Conservation (phyloP, 2,329 filamentous ascomycete species). For the Aspergillus brasiliensis region DNA sequence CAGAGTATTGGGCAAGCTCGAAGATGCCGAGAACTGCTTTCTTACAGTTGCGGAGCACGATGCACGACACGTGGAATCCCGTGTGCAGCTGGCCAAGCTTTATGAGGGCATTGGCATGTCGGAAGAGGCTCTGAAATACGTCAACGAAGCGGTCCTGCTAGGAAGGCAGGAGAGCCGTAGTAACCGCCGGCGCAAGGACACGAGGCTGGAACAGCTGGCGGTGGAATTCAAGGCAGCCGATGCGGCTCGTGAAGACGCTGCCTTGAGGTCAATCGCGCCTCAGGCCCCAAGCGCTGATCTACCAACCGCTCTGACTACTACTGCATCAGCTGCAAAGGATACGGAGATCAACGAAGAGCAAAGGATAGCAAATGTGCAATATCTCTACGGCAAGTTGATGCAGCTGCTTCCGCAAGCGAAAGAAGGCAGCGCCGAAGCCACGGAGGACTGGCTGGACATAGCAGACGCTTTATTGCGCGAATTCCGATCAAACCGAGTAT, state of each 20-base stretch:
- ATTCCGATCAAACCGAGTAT: slow-evolving; percentile 61
- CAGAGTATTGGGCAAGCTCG: slow-evolving; percentile 61
- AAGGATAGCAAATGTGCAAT: slow-evolving; percentile 46
- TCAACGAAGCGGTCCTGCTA: slow-evolving; percentile 72
- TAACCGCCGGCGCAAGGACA: slow-evolving; percentile 36
- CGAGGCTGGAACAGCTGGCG: slow-evolving; percentile 44
- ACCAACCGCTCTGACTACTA: slow-evolving; percentile 19
- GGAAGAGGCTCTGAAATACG: slow-evolving; percentile 75
- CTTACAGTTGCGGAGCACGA: slow-evolving; percentile 73
- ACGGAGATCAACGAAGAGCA: slow-evolving; percentile 36
- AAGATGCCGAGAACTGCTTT: slow-evolving; percentile 76
- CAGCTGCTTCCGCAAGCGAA: slow-evolving; percentile 53
- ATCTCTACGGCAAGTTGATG: slow-evolving; percentile 49
- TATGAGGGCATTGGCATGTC: slow-evolving; percentile 75
- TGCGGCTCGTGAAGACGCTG: slow-evolving; percentile 11
- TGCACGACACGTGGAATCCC: slow-evolving; percentile 71
- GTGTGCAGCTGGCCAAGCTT: slow-evolving; percentile 77
- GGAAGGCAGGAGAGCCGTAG: slow-evolving; percentile 47
- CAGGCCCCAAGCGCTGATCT: slow-evolving; percentile 14
- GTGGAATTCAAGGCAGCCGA: slow-evolving; percentile 39
- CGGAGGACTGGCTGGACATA: slow-evolving; percentile 61
- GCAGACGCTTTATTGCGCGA: slow-evolving; percentile 61
- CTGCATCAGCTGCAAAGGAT: slow-evolving; percentile 22
- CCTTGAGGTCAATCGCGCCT: slow-evolving; percentile 24
- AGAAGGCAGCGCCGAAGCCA: slow-evolving; percentile 52